Evolutionary conservation across 2,329 filamentous ascomycete genomes (phyloP).

Genomic region (Fusarium virguliforme): DNA sequence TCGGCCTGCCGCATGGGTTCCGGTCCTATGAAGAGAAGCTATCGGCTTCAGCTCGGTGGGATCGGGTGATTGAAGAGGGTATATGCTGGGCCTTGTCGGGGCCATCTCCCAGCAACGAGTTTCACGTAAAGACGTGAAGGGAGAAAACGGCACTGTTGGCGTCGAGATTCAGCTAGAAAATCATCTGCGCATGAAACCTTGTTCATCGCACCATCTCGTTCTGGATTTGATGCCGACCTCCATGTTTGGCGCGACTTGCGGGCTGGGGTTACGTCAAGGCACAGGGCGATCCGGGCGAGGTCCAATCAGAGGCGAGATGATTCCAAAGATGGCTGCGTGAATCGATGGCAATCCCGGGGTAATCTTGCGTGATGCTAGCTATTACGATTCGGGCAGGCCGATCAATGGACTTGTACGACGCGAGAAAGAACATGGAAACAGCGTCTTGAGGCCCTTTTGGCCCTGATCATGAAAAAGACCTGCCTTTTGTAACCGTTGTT

Average conservation of each 20-base stretch:
- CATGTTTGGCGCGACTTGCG: not conserved
- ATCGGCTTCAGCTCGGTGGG: constrained; percentile 59
- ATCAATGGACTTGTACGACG: not conserved
- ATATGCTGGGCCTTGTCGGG: constrained; percentile 57
- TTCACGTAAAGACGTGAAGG: constrained; percentile 25
- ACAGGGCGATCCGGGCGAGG: constrained; percentile 4
- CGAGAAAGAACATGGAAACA: not conserved
- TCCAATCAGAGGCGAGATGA: not conserved
- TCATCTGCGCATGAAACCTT: not conserved
- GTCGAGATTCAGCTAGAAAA: not conserved
- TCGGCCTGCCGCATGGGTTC: constrained; percentile 69
- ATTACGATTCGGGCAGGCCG: constrained; percentile 1
- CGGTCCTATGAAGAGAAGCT: constrained; percentile 59
- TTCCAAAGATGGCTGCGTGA: not conserved
- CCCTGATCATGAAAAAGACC: not conserved
- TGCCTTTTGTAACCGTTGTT: not conserved
- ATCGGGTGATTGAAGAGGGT: constrained; percentile 60
- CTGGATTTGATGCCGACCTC: not conserved
- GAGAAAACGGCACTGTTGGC: not conserved
- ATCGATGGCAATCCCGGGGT: not conserved
- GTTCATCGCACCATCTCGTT: constrained; percentile 2
- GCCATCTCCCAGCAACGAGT: constrained; percentile 17
- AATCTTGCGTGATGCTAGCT: constrained; percentile 12
- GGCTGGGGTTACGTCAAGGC: constrained; percentile 6
- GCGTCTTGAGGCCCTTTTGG: not conserved